A percentile compares a stretch with the other conserved stretches of the same genome.
Conservation (phyloP, 2,329 filamentous ascomycete species). For the Neonectria neomacrospora region DNA sequence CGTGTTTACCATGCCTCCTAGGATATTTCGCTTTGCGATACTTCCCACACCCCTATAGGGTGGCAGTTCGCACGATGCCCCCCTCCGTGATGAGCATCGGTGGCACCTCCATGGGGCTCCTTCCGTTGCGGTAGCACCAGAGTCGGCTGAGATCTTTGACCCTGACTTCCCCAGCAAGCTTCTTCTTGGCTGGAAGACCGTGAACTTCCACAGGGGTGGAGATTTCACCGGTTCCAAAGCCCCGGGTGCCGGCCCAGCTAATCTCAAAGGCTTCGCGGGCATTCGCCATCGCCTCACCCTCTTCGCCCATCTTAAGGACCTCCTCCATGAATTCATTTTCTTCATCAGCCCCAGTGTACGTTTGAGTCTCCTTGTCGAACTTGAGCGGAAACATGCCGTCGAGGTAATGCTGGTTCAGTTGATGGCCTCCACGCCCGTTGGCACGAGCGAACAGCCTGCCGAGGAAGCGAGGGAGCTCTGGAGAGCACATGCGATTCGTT, state of each 20-base stretch:
- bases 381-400: constrained; percentile 69
- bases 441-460: constrained; percentile 69
- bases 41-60: constrained; percentile 46
- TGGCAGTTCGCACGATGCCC: constrained; percentile 53
- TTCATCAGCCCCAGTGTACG: constrained; percentile 57
- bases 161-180: constrained; percentile 53
- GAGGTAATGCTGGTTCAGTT: constrained; percentile 70
- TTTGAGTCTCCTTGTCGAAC: constrained; percentile 54
- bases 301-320: constrained; percentile 58
- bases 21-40: neutral
- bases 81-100: constrained; percentile 50
- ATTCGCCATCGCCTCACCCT: constrained; percentile 56
- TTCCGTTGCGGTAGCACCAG: constrained; percentile 72
- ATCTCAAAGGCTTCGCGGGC: constrained; percentile 60
- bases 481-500: constrained; percentile 53
- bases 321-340: constrained; percentile 71
- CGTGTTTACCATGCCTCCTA: neutral
- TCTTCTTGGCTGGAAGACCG: constrained; percentile 44
- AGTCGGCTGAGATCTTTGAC: constrained; percentile 71
- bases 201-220: constrained; percentile 53
- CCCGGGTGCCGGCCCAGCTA: constrained; percentile 56
- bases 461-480: constrained; percentile 68
- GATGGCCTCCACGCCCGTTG: constrained; percentile 63
- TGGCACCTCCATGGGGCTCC: constrained; percentile 59
- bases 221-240: constrained; percentile 51